A percentile compares a stretch with the other conserved stretches of the same genome.
Conservation (phyloP, 2,329 filamentous ascomycete species). For the Berkeleyomyces rouxiae region DNA sequence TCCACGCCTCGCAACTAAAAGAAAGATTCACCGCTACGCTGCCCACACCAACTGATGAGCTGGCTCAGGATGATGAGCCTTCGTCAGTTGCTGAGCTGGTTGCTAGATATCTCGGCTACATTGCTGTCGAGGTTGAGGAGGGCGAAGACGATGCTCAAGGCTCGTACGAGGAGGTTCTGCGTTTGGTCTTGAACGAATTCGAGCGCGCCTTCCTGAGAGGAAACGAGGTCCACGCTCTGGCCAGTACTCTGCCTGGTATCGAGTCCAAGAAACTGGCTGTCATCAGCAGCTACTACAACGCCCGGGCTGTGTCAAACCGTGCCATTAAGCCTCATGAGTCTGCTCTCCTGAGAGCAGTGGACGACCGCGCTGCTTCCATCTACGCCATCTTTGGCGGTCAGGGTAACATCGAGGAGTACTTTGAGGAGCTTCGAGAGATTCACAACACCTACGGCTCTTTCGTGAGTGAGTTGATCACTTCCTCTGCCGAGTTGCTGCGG, state of each 20-base stretch:
- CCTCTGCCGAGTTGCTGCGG: constrained; percentile 75
- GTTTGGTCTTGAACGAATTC: constrained; percentile 86
- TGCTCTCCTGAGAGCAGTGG: constrained; percentile 73
- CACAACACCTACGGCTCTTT: constrained; percentile 85
- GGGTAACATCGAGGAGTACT: constrained; percentile 98
- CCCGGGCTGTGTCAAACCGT: constrained; percentile 66
- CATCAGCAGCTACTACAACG: constrained; percentile 80
- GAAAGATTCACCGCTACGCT: constrained; percentile 74
- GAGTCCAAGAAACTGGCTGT: constrained; percentile 82
- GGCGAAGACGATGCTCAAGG: constrained; percentile 80
- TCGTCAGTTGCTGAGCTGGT: constrained; percentile 88
- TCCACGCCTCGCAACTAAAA: constrained; percentile 87
- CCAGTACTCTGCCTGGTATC: constrained; percentile 73
- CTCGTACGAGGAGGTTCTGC: constrained; percentile 82
- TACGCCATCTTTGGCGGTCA: constrained; percentile 95
- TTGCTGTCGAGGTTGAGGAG: constrained; percentile 77
- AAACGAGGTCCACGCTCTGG: constrained; percentile 90
- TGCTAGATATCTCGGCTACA: constrained; percentile 79
- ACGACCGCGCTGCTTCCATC: constrained; percentile 66
- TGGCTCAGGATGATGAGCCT: constrained; percentile 97
- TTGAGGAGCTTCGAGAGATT: constrained; percentile 86
- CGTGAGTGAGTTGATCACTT: constrained; percentile 66
- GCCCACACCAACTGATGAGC: constrained; percentile 84
- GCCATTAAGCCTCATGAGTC: constrained; percentile 87
- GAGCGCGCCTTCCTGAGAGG: constrained; percentile 87